phyloP scores from a whole-genome alignment of 352 stramenopile species.

The Phytophthora ramorum region DNA sequence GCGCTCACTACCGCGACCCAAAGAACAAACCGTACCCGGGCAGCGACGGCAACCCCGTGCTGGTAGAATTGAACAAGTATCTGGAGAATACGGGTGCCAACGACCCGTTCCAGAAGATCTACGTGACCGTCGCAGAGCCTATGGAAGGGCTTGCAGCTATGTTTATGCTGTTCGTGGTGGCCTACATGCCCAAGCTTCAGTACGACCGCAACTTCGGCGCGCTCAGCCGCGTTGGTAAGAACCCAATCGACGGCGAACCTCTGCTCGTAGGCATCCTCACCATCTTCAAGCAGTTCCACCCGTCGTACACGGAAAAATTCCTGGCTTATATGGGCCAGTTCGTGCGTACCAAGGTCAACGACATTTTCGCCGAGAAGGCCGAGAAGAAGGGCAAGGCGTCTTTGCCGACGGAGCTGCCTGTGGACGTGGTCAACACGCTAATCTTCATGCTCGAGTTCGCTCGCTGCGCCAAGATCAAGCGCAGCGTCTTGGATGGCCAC shows the following conservation, averaged over 20 bases:
- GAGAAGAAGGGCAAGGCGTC: slow-evolving; percentile 60
- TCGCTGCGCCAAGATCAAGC: slow-evolving; percentile 85
- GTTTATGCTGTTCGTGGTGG: slow-evolving; percentile 93
- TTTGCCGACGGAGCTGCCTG: slow-evolving; percentile 61
- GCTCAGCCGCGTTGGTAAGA: slow-evolving; percentile 89
- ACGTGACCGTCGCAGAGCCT: slow-evolving; percentile 92
- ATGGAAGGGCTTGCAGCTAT: slow-evolving; percentile 91
- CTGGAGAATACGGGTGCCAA: slow-evolving; percentile 92
- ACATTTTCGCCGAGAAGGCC: slow-evolving; percentile 65
- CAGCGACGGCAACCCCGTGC: slow-evolving; percentile 79
- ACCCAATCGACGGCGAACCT: slow-evolving; percentile 93
- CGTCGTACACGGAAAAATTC: slow-evolving; percentile 94
- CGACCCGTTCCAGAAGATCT: slow-evolving; percentile 95
- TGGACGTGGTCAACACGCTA: slow-evolving; percentile 87
- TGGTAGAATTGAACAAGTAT: slow-evolving; percentile 93
- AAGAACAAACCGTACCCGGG: slow-evolving; percentile 85
- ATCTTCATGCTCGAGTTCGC: slow-evolving; percentile 93
- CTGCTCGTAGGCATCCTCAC: slow-evolving; percentile 92
- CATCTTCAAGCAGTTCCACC: slow-evolving; percentile 96
- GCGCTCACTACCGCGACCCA: slow-evolving; percentile 84
- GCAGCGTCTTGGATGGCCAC: slow-evolving; percentile 80
- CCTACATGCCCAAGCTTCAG: slow-evolving; percentile 94
- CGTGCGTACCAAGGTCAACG: slow-evolving; percentile 90
- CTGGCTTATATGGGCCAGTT: slow-evolving; percentile 94
- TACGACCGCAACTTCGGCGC: slow-evolving; percentile 93